Evolutionary conservation across 1,139 yeast species (phyloP).

Genomic region (Diutina scorzettiae): DNA sequence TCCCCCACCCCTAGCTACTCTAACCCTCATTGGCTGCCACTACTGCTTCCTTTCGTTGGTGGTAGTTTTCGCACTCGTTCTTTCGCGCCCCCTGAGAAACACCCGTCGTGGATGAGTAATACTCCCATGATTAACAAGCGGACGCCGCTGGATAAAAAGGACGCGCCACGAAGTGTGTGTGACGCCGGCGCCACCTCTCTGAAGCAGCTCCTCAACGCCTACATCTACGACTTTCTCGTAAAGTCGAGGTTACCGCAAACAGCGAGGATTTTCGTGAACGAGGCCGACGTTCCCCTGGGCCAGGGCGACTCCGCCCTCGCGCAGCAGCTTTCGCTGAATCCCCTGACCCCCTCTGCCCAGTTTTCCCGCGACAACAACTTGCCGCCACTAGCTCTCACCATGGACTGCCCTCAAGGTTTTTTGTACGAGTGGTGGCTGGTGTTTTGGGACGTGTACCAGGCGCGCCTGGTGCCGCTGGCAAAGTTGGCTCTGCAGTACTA

Average conservation of each 20-base stretch:
- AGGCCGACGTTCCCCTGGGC: constrained; percentile 44
- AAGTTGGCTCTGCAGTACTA: constrained; percentile 60
- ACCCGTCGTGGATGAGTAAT: constrained; percentile 25
- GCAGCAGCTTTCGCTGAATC: constrained; percentile 13
- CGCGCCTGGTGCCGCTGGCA: constrained; percentile 39
- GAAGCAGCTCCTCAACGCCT: constrained; percentile 66
- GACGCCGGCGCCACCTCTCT: constrained; percentile 46
- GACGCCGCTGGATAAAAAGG: constrained; percentile 13
- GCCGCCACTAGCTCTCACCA: constrained; percentile 39
- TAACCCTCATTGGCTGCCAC: too few species aligned
- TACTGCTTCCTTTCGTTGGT: too few species aligned
- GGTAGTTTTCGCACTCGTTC: too few species aligned
- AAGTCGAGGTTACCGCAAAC: constrained; percentile 64
- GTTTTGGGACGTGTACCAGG: constrained; percentile 89
- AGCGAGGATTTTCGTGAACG: constrained; percentile 61
- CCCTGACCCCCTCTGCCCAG: constrained; percentile 13
- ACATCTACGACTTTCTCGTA: constrained; percentile 74
- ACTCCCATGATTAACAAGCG: constrained; percentile 24
- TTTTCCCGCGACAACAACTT: constrained; percentile 27
- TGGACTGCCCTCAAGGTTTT: constrained; percentile 83
- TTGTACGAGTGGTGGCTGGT: constrained; percentile 94
- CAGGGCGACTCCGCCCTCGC: constrained; percentile 8
- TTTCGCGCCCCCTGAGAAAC: too few species aligned
- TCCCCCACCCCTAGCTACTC: too few species aligned
- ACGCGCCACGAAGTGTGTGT: constrained; percentile 17